Evolutionary conservation across 2,329 filamentous ascomycete species (phyloP), one percentile per base, ranked within the genome.

Genomic region (Neonectria sp.): DNA sequence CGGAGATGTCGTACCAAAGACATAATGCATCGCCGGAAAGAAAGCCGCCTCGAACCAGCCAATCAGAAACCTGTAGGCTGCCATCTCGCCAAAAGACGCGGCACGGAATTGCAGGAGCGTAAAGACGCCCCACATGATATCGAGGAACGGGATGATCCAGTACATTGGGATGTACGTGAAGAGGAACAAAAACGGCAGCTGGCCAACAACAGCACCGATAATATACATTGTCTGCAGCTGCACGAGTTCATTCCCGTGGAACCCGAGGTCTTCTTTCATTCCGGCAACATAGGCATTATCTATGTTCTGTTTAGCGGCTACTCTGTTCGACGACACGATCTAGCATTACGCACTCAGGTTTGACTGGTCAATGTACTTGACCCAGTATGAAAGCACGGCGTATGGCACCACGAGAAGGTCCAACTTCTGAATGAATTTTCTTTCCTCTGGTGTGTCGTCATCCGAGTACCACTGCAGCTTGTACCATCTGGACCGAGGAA

Each of bases 201-300:
- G 84, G 6, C 85, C 85, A 0, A 86, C 75, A 0, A 88, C 85
- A 1, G 84, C 83, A 2, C 85, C 86, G 11, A 75, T 65, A 3
- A 67, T 69, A 51, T 72, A 89, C 68, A 88, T 82, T 0, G 85
- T 87, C 67, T 88, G 85, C 9, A 89, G 77, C 59, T 86, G 81
- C 12, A 88, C 85, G 21, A 88, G 81, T 68, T 88, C 81, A 71
- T 88, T 88, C 37, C 85, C 85, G 4, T 84, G 66, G 60, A 89
- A 84, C 0, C 80, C 79, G 5, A 88, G 75, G 31, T 87, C 85
- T 57, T 88, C 85, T 58, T 86, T 85, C 60, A 88, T 78, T 0
- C 86, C 86, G 0, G 84, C 83, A 21, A 88, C 86, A 64, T 88
- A 88, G 4, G 86, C 86, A 80, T 87, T 88, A 70, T 86, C 84